A percentile compares a stretch with the other conserved stretches of the same genome.
Evolutionary conservation across 2,329 filamentous ascomycete species (phyloP).

Genomic region (Amauroascus niger): DNA sequence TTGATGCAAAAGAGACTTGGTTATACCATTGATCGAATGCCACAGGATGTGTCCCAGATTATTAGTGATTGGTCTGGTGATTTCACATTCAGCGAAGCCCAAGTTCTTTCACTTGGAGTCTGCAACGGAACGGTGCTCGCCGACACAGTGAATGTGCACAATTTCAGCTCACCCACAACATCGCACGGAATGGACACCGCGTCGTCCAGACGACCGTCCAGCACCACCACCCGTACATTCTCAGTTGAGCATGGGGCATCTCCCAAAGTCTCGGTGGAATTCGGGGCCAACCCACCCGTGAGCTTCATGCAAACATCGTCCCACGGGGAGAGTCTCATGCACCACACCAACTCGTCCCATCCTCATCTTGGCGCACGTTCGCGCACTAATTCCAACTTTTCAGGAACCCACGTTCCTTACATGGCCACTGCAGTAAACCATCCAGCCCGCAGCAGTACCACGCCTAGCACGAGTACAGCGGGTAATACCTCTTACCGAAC

Average conservation of each 20-base stretch:
- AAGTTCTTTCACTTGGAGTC: constrained; percentile 61
- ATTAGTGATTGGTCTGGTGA: constrained; percentile 68
- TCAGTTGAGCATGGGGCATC: constrained; percentile 56
- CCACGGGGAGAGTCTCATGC: constrained; percentile 29
- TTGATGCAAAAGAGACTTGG: constrained; percentile 70
- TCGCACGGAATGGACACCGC: constrained; percentile 32
- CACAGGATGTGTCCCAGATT: constrained; percentile 62
- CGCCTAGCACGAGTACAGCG: constrained; percentile 39
- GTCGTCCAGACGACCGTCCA: constrained; percentile 40
- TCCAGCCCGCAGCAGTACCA: constrained; percentile 45
- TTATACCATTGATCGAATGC: constrained; percentile 56
- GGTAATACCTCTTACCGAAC: constrained; percentile 10
- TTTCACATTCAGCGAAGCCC: constrained; percentile 64
- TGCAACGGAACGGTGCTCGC: constrained; percentile 61
- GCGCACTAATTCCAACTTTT: constrained; percentile 48
- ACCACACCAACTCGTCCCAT: constrained; percentile 21
- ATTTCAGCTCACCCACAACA: constrained; percentile 49
- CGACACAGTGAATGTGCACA: constrained; percentile 47
- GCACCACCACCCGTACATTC: constrained; percentile 44
- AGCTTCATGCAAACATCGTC: constrained; percentile 17
- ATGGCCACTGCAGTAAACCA: constrained; percentile 43
- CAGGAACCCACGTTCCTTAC: constrained; percentile 42
- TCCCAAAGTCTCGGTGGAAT: constrained; percentile 57
- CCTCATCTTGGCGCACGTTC: constrained; percentile 35
- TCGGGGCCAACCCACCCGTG: constrained; percentile 46